Conservation (phyloP, 768 basidiomycete genomes). For the Jaapia argillacea region DNA sequence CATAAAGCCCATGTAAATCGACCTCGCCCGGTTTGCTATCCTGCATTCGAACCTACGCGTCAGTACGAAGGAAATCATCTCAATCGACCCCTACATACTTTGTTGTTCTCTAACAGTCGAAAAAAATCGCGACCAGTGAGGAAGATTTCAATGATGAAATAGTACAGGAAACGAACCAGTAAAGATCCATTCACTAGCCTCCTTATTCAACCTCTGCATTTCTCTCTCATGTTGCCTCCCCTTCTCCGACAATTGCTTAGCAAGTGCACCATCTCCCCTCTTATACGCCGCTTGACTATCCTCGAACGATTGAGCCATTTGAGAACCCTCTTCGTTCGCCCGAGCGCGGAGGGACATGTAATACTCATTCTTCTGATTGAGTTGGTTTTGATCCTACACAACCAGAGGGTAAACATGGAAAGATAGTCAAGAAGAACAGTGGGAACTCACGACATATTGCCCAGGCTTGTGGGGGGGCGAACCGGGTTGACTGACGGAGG, state of each 20-base stretch:
- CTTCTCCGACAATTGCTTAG: slow-evolving; percentile 73
- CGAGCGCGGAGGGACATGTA: slow-evolving; percentile 63
- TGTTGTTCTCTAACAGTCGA: slow-evolving; percentile 59
- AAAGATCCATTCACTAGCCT: slow-evolving; percentile 88
- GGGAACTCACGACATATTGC: slow-evolving; percentile 7
- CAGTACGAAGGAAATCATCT: neutral
- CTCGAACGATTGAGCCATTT: slow-evolving; percentile 63
- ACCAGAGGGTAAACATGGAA: neutral
- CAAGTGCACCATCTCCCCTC: slow-evolving; percentile 61
- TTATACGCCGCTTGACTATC: slow-evolving; percentile 70
- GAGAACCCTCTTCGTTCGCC: slow-evolving; percentile 72
- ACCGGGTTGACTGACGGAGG: no score
- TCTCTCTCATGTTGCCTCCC: slow-evolving; percentile 71
- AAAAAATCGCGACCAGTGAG: neutral
- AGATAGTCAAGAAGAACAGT: slow-evolving; percentile 5
- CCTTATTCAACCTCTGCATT: slow-evolving; percentile 70
- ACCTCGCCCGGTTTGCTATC: slow-evolving; percentile 67
- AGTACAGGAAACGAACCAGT: slow-evolving; percentile 33
- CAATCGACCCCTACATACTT: slow-evolving; percentile 26
- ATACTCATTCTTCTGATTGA: slow-evolving; percentile 59
- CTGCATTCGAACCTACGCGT: slow-evolving; percentile 18
- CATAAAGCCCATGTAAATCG: slow-evolving; percentile 88
- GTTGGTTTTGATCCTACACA: slow-evolving; percentile 40
- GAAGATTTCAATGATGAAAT: slow-evolving; percentile 1
- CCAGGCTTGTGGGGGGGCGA: no score